Evolutionary conservation across 495 filamentous ascomycete species (phyloP).

Genomic region (Viridothelium virens): DNA sequence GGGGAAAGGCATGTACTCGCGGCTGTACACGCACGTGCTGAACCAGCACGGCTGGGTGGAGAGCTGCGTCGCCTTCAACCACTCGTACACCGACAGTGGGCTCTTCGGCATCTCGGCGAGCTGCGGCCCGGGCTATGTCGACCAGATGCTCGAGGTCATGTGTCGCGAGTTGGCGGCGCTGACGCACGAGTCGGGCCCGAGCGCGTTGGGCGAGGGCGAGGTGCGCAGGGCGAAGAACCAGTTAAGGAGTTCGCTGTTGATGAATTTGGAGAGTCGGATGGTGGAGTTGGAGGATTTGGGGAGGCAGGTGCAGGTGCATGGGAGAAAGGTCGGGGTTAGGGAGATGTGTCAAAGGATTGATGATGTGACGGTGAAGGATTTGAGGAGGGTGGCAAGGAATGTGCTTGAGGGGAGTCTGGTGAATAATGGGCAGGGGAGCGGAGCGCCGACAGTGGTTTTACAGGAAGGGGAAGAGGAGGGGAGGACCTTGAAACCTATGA

Average conservation of each 20-base stretch:
- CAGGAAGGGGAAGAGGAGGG: constrained; percentile 64
- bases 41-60: constrained; percentile 98
- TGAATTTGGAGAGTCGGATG: constrained; percentile 98
- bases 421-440: constrained; percentile 72
- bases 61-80: constrained; percentile 90
- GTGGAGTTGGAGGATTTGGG: constrained; percentile 97
- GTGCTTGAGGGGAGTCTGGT: constrained; percentile 70
- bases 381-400: constrained; percentile 72
- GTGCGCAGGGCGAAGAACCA: constrained; percentile 98
- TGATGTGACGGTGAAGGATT: constrained; percentile 66
- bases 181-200: constrained; percentile 61
- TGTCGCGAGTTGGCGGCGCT: constrained; percentile 78
- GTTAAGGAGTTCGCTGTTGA: constrained; percentile 77
- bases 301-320: constrained; percentile 91
- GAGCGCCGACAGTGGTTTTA: constrained; percentile 87
- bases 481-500: constrained; percentile 48
- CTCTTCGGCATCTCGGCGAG: constrained; percentile 88
- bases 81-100: constrained; percentile 90
- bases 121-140: constrained; percentile 66
- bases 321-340: constrained; percentile 75
- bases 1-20: constrained; percentile 97
- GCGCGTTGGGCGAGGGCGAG: constrained; percentile 63
- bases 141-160: constrained; percentile 84
- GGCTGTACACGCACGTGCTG: constrained; percentile 92
- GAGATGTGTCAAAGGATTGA: constrained; percentile 93